Evolutionary conservation across 192 early-diverging fungal species (phyloP), one percentile per base, ranked within the genome.

Genomic region (Dispira parvispora): DNA sequence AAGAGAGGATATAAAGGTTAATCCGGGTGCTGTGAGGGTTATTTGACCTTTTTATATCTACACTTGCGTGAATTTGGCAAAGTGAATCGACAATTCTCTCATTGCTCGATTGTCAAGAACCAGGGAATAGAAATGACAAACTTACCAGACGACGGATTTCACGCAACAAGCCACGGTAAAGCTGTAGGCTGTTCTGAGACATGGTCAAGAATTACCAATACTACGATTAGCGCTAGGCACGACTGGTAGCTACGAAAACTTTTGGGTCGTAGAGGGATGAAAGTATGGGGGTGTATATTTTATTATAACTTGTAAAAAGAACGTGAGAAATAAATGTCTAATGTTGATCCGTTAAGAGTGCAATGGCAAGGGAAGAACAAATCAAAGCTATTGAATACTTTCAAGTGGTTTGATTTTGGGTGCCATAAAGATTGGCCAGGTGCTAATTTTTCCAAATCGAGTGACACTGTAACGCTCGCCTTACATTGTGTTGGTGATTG

Each of bases 151-250:
- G 21, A 20, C 21, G 47, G 4, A 49, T 16, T 21, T 49, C 47
- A 8, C 47, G 47, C 47, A 49, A 49, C 47, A 49, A 21, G 50
- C 21, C 50, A 26, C 50, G 50, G 50, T 52, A 52, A 9, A 52
- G 50, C 50, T n/a, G 50, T n/a, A 26, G 13, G 20, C 10, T 20
- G 21, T 9, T 52, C 1, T 20, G 20, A 0, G 50, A 11, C 50
- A 52, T 52, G 50, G 50, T 52, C 21, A 20, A 10, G 3, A n/a
- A 52, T 9, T 52, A 26, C 18, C 1, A 20, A 11, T 25, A 11
- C 18, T 26, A n/a, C 20, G 50, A 52, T 52, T 52, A 20, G n/a
- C 10, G 10, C 18, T 9, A 52, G 10, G 18, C 8, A 52, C 20
- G 26, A 52, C 11, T 52, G 11, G 8, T 5, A 3, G 11, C 10